Evolutionary conservation across 305 asterid genomes (phyloP).

Genomic region (Fraxinus floribunda): DNA sequence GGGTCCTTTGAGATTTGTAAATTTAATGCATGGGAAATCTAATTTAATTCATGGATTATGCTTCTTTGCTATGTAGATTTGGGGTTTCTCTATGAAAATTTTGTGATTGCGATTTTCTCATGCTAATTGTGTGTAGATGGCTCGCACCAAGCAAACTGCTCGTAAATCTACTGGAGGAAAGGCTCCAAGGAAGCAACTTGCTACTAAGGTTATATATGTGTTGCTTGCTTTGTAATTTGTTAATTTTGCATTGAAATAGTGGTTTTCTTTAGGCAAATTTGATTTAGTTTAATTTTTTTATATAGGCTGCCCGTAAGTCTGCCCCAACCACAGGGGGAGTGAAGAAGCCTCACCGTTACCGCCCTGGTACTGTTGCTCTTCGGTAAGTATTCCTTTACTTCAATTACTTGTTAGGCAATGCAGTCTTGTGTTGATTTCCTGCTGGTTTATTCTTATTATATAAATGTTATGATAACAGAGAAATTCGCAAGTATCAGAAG

Average conservation of each 20-base stretch:
- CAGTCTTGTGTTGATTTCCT: no score
- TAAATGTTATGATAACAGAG: constrained; percentile 4
- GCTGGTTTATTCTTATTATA: no score
- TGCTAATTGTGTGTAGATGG: constrained; percentile 50
- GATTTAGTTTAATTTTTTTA: background rate
- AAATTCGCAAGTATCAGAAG: constrained; percentile 79
- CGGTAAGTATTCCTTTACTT: constrained; percentile 48
- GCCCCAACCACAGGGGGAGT: constrained; percentile 98
- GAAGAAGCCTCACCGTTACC: constrained; percentile 92
- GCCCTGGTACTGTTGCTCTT: constrained; percentile 93
- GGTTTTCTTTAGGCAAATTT: background rate
- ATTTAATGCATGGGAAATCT: background rate
- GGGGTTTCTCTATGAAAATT: background rate
- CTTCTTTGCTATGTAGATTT: background rate
- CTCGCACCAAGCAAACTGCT: constrained; percentile 99
- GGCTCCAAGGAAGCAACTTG: constrained; percentile 98
- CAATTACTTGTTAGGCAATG: no score
- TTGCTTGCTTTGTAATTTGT: background rate
- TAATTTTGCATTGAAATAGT: background rate
- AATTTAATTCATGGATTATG: background rate
- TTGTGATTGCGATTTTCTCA: background rate
- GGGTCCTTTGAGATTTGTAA: background rate
- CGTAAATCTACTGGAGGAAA: constrained; percentile 98
- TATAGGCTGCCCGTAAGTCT: constrained; percentile 94
- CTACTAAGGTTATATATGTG: constrained; percentile 59